These are phyloP conservation scores for Capronia epimyces DNA, from an alignment of 2,329 filamentous ascomycete species.

Conservation along the genomic window DNA sequence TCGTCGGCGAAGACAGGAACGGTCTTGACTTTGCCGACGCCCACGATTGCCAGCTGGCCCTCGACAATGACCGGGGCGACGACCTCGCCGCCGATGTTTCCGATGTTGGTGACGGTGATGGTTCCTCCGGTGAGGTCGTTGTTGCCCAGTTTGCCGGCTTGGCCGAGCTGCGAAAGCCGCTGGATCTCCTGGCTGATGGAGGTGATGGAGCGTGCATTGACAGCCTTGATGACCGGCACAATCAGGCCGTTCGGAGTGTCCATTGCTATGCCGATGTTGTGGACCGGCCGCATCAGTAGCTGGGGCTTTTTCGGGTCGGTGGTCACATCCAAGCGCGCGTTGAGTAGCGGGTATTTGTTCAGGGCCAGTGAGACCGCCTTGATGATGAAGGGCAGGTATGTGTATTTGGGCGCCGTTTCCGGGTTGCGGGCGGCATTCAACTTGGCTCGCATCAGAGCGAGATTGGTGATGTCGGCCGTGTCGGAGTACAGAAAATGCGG, in stretches of 20 bases:
- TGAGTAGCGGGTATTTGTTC: slow-evolving; percentile 76
- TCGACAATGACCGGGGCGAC: slow-evolving; percentile 87
- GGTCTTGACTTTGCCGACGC: slow-evolving; percentile 72
- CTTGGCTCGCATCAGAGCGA: slow-evolving; percentile 66
- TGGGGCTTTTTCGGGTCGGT: slow-evolving; percentile 60
- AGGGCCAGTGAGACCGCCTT: slow-evolving; percentile 89
- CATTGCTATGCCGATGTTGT: slow-evolving; percentile 95
- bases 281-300: slow-evolving; percentile 71
- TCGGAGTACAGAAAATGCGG: slow-evolving; percentile 95
- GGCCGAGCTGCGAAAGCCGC: slow-evolving; percentile 67
- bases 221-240: slow-evolving; percentile 85
- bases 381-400: slow-evolving; percentile 89
- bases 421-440: slow-evolving; percentile 60
- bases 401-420: slow-evolving; percentile 59
- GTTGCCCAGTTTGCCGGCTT: slow-evolving; percentile 66
- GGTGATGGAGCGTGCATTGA: slow-evolving; percentile 68
- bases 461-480: slow-evolving; percentile 72
- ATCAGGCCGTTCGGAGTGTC: slow-evolving; percentile 84
- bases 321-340: slow-evolving; percentile 69
- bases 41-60: slow-evolving; percentile 85
- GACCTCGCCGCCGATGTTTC: slow-evolving; percentile 87
- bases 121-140: slow-evolving; percentile 79
- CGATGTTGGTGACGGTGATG: slow-evolving; percentile 94
- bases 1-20: slow-evolving; percentile 68
- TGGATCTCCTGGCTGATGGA: slow-evolving; percentile 71